Evolutionary conservation across 2,329 filamentous ascomycete species (phyloP), one percentile per base, ranked within the genome.

Genomic region (Ceratocystis destructans): DNA sequence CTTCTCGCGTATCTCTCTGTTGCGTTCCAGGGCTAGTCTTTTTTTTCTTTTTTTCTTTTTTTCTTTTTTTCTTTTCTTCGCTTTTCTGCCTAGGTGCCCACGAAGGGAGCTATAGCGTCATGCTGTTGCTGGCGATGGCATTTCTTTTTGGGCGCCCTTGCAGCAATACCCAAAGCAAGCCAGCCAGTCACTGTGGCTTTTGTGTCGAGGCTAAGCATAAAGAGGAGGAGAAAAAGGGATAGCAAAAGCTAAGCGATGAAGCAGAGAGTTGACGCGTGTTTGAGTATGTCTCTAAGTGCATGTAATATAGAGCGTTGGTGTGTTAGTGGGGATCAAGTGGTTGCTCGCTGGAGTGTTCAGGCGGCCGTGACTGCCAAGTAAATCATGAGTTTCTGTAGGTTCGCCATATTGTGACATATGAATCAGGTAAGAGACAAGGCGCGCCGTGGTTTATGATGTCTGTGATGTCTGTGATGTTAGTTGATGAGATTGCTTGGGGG

Each of bases 1-100:
- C 55, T 59, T 20, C 55, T 59, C 25, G 55, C 55, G 25, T 59
- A 59, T 59, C 15, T 7, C 31, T 59, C n/a, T 59, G 55, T n/a
- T 37, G 17, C 28, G 17, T 37, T 59, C 31, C 55, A 59, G n/a
- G 2, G 7, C 25, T 31, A 3, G 17, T 48, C 2, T n/a, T n/a
- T 20, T 48, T 20, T 48, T 20, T 17, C 8, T 48, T 25, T 5
- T 20, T 8, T 50, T 50, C 20, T 5, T 0, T 2, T 28, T 28
- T 28, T 28, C 20, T 0, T 6, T n/a, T 20, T 48, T 20, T 48
- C 5, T 17, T 20, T 48, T 28, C 25, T 4, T 28, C 3, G 50
- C 1, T 22, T 22, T 31, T 31, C 22, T 57, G 53, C n/a, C 12
- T 57, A 17, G n/a, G 10, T 31, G 53, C 25, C n/a, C 17, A 25